phyloP scores from a whole-genome alignment of 1,284 basidiomycete genomes.

The Cryptococcus sp. region DNA sequence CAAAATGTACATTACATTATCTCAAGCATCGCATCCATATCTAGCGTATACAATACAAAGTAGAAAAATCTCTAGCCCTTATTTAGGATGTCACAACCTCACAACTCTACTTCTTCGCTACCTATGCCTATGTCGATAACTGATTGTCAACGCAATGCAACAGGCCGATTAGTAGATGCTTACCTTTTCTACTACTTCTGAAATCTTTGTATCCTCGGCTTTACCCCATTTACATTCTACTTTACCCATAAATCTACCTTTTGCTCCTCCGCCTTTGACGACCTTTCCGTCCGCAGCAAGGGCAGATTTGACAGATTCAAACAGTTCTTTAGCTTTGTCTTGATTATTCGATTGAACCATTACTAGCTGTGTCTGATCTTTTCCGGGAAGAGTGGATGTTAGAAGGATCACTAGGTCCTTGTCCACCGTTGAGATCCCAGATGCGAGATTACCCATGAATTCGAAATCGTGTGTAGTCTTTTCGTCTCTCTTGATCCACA shows the following conservation, averaged over 20 bases:
- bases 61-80: too few species aligned
- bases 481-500: slow-evolving; percentile 21
- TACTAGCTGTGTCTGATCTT: slow-evolving; percentile 47
- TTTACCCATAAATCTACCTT: slow-evolving; percentile 47
- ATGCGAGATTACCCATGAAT: slow-evolving; percentile 17
- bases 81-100: neutral
- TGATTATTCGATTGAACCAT: slow-evolving; percentile 59
- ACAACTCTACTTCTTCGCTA: neutral
- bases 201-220: slow-evolving; percentile 16
- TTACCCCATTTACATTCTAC: slow-evolving; percentile 43
- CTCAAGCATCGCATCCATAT: neutral
- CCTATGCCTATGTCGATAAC: too few species aligned
- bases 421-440: slow-evolving; percentile 54
- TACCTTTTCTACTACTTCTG: neutral
- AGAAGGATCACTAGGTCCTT: slow-evolving; percentile 54
- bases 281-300: slow-evolving; percentile 22
- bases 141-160: neutral
- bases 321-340: slow-evolving; percentile 59
- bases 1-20: neutral
- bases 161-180: neutral
- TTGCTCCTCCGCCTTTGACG: slow-evolving; percentile 49
- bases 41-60: neutral
- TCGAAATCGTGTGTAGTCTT: slow-evolving; percentile 32
- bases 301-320: slow-evolving; percentile 54
- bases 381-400: slow-evolving; percentile 25